Conservation (phyloP, 371 early-diverging fungal species). For the Mucor piriformis region DNA sequence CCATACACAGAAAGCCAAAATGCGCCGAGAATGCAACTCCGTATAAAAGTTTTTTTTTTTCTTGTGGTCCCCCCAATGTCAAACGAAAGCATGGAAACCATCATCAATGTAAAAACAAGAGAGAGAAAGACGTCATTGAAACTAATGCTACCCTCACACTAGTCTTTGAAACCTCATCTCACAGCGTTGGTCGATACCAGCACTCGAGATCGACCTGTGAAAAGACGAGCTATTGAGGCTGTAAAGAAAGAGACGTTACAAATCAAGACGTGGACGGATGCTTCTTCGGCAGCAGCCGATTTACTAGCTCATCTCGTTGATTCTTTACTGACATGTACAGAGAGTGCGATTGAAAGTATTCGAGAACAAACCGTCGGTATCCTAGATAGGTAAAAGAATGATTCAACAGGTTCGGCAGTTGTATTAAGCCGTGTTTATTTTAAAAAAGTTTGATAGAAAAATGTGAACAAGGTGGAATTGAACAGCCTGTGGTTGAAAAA, state of each 20-base stretch:
- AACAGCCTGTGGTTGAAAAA: not conserved
- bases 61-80: not conserved
- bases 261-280: conserved; percentile 9
- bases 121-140: not conserved
- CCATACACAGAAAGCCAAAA: too few relatives aligned
- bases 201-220: conserved; percentile 24
- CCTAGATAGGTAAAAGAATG: conserved; percentile 23
- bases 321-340: conserved; percentile 16
- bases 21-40: too few relatives aligned
- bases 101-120: not conserved
- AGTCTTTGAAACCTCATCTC: conserved; percentile 15
- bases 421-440: not conserved
- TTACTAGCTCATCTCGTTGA: not conserved
- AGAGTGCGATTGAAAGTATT: conserved; percentile 31
- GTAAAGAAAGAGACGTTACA: conserved; percentile 12
- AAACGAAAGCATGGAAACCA: not conserved
- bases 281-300: conserved; percentile 8
- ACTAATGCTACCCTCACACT: not conserved
- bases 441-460: conserved; percentile 7
- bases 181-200: conserved; percentile 12
- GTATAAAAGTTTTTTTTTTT: too few relatives aligned
- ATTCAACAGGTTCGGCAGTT: too few relatives aligned
- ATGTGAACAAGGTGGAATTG: not conserved
- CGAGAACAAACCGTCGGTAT: conserved; percentile 29
- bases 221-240: conserved; percentile 24